phyloP scores from a whole-genome alignment of 306 rosid species.

The Corylus americana region DNA sequence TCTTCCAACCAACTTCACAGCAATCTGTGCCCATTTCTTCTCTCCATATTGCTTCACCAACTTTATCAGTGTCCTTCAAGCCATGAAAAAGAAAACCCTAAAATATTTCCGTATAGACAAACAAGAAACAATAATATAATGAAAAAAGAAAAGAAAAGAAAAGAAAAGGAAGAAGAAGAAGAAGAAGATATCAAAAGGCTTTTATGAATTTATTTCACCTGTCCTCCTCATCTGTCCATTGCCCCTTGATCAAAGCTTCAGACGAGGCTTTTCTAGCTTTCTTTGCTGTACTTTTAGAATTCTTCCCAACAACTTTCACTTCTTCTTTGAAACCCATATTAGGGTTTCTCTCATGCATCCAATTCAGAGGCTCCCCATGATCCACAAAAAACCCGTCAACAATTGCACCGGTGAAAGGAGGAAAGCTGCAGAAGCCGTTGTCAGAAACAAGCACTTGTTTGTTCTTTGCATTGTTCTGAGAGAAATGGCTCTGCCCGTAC shows the following conservation, averaged over 20 bases:
- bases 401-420: conserved; percentile 30
- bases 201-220: conserved; percentile 38
- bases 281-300: conserved; percentile 32
- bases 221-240: conserved; percentile 90
- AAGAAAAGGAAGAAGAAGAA: not conserved
- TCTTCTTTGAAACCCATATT: conserved; percentile 23
- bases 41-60: conserved; percentile 80
- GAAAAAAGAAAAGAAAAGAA: not conserved
- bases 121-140: not conserved
- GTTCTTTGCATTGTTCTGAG: conserved; percentile 28
- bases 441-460: conserved; percentile 7
- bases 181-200: not conserved
- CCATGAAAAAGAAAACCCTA: not conserved
- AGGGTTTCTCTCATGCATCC: conserved; percentile 30
- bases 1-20: conserved; percentile 73
- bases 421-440: conserved; percentile 14
- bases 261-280: conserved; percentile 40
- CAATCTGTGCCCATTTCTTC: conserved; percentile 87
- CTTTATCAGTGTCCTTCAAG: conserved; percentile 51
- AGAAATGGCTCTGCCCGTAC: conserved; percentile 34
- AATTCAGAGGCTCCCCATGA: conserved; percentile 29
- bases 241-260: conserved; percentile 67
- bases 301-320: conserved; percentile 19
- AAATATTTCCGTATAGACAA: not conserved
- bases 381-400: conserved; percentile 24